Conservation (phyloP, 495 filamentous ascomycete genomes). For the Acidiella bohemica region DNA sequence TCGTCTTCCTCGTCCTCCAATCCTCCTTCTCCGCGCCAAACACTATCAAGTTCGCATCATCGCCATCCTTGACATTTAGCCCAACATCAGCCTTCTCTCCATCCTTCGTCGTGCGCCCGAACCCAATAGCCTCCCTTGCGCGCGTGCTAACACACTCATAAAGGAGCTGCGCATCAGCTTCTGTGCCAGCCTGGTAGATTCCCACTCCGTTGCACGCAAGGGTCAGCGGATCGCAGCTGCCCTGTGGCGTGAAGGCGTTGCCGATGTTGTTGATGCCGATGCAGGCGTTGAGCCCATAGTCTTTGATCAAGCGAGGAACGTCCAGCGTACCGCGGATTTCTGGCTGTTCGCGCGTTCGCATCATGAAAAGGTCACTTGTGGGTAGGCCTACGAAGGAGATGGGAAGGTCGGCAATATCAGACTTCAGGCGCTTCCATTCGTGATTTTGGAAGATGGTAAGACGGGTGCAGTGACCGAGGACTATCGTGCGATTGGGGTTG, state of each 20-base stretch:
- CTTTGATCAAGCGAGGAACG: constrained; percentile 48
- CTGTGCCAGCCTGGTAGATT: constrained; percentile 53
- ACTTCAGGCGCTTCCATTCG: constrained; percentile 38
- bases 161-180: constrained; percentile 43
- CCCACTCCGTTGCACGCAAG: constrained; percentile 52
- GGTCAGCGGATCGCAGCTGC: constrained; percentile 53
- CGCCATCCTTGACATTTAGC: constrained; percentile 1
- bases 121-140: constrained; percentile 16
- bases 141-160: constrained; percentile 34
- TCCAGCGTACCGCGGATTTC: constrained; percentile 43
- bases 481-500: constrained; percentile 36
- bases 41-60: constrained; percentile 13
- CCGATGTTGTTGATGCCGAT: constrained; percentile 66
- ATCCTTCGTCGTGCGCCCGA: background rate
- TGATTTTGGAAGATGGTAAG: constrained; percentile 42
- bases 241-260: constrained; percentile 65
- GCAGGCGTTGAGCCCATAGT: constrained; percentile 44
- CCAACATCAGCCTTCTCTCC: background rate
- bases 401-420: constrained; percentile 39
- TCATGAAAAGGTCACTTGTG: constrained; percentile 65
- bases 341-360: constrained; percentile 30
- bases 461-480: constrained; percentile 58
- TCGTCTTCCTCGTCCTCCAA: constrained; percentile 24
- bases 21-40: constrained; percentile 19
- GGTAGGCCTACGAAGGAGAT: constrained; percentile 59